These are phyloP conservation scores for Metschnikowia continentalis DNA, from an alignment of 805 yeast genomes.

Conservation along the genomic window DNA sequence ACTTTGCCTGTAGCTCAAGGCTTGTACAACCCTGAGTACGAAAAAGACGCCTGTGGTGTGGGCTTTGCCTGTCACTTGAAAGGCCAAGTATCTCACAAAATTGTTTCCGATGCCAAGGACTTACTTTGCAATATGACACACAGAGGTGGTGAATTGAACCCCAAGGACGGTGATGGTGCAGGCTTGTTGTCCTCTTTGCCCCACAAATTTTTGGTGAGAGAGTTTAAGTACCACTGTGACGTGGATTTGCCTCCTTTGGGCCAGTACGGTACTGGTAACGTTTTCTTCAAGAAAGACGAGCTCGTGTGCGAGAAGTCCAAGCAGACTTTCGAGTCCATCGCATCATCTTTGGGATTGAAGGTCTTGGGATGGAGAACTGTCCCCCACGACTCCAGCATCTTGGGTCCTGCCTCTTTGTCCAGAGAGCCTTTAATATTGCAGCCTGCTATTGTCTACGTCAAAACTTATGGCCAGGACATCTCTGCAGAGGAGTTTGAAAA, in stretches of 20 bases:
- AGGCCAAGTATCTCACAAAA: constrained; percentile 83
- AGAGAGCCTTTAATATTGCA: constrained; percentile 90
- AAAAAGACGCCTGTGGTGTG: constrained; percentile 98
- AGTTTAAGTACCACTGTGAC: constrained; percentile 67
- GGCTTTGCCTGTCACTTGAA: constrained; percentile 95
- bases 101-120: constrained; percentile 83
- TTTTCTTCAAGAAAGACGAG: constrained; percentile 87
- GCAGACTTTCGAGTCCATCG: constrained; percentile 76
- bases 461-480: constrained; percentile 26
- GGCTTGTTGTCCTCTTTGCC: constrained; percentile 94
- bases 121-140: constrained; percentile 96
- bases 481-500: constrained; percentile 52
- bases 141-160: constrained; percentile 97
- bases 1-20: constrained; percentile 84
- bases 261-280: constrained; percentile 92
- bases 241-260: constrained; percentile 71
- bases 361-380: constrained; percentile 95
- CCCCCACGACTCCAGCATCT: constrained; percentile 88
- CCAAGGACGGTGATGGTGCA: constrained; percentile 98
- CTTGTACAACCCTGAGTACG: constrained; percentile 87
- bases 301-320: constrained; percentile 65
- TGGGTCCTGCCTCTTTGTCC: constrained; percentile 91
- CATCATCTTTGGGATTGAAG: constrained; percentile 66
- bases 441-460: constrained; percentile 76
- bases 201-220: constrained; percentile 80